Percentiles rank a stretch among this genome's conserved stretches.
These are phyloP conservation scores for Daucus carota DNA, from an alignment of 129 eudicot genomes.

Conservation along the genomic window DNA sequence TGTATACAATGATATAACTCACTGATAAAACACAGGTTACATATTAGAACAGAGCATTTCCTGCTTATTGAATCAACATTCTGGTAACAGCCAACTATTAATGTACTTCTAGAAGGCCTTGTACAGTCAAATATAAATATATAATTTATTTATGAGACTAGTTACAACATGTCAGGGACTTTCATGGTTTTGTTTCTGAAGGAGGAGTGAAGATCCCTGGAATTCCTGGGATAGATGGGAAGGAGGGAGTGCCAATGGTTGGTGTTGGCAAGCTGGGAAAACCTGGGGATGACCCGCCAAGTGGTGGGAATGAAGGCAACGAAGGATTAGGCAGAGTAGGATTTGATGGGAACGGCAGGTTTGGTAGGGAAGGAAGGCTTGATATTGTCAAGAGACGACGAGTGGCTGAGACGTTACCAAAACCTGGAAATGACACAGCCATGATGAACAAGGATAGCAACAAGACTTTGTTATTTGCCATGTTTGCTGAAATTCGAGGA, in stretches of 20 bases:
- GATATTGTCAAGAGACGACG: slow-evolving; percentile 5
- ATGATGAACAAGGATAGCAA: slow-evolving; percentile 3
- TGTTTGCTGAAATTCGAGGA: background rate
- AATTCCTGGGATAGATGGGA: slow-evolving; percentile 1
- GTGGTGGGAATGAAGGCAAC: background rate
- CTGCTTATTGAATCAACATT: background rate
- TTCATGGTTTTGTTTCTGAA: background rate
- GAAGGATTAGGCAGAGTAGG: slow-evolving; percentile 6
- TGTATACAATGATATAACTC: background rate
- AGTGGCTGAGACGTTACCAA: background rate
- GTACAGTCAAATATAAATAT: background rate
- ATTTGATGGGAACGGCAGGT: background rate
- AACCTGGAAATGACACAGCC: background rate
- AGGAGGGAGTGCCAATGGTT: slow-evolving; percentile 2
- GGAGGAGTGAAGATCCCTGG: slow-evolving; percentile 7
- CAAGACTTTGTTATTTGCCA: background rate
- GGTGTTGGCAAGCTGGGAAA: slow-evolving; percentile 11
- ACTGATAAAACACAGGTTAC: background rate
- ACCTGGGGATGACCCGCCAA: background rate
- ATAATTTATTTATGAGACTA: background rate
- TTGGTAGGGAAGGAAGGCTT: background rate
- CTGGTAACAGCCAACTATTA: background rate
- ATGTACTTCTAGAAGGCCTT: background rate
- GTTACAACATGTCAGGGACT: background rate
- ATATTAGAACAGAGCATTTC: background rate